phyloP scores from a whole-genome alignment of 371 early-diverging fungal species.

The Mucor mucedo region DNA sequence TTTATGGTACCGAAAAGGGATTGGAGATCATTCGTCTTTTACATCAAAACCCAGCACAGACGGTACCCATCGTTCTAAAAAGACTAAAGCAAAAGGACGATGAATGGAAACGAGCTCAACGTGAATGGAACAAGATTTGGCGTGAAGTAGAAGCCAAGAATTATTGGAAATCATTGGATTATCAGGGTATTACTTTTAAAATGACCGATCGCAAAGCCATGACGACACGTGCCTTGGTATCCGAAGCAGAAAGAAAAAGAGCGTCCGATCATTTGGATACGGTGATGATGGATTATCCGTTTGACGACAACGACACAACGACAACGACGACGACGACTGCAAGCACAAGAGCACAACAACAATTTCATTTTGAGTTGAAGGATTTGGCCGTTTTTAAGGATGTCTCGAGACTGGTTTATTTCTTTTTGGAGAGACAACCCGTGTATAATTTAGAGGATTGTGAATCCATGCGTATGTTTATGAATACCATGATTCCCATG shows the following conservation, averaged over 20 bases:
- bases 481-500: constrained; percentile 70
- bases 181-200: constrained; percentile 90
- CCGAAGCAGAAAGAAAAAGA: constrained; percentile 84
- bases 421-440: constrained; percentile 54
- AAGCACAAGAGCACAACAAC: not conserved
- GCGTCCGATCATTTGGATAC: constrained; percentile 25
- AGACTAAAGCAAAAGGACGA: constrained; percentile 98
- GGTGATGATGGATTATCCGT: constrained; percentile 9
- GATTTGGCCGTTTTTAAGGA: constrained; percentile 71
- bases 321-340: too few species aligned
- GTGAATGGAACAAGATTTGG: constrained; percentile 96
- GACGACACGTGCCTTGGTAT: constrained; percentile 73
- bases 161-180: constrained; percentile 97
- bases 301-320: too few species aligned
- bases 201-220: constrained; percentile 83
- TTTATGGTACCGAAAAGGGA: constrained; percentile 88
- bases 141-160: constrained; percentile 92
- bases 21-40: constrained; percentile 92
- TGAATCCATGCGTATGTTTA: constrained; percentile 72
- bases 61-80: constrained; percentile 95
- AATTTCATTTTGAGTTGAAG: constrained; percentile 43
- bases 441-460: constrained; percentile 66
- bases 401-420: constrained; percentile 63
- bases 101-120: constrained; percentile 83
- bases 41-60: constrained; percentile 89